Evolutionary conservation across 1,139 yeast species (phyloP).

Genomic region (Fermentozyma sake): DNA sequence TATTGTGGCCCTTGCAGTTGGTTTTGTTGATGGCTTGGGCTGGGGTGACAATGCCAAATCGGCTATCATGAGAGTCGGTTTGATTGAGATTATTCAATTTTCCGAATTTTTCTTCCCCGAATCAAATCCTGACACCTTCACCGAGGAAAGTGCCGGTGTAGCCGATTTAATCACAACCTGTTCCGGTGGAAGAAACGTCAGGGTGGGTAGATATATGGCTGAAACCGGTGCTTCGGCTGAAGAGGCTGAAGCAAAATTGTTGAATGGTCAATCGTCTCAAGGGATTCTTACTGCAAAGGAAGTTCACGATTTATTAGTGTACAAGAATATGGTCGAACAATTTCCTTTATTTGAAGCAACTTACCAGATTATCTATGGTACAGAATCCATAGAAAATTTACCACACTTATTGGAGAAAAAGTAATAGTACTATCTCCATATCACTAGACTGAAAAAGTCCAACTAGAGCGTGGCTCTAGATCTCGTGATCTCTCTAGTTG

Average conservation of each 20-base stretch:
- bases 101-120: conserved; percentile 40
- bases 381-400: conserved; percentile 39
- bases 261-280: conserved; percentile 49
- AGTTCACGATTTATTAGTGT: conserved; percentile 42
- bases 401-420: conserved; percentile 31
- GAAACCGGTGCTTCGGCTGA: conserved; percentile 40
- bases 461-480: too few species aligned
- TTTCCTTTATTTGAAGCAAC: conserved; percentile 49
- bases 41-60: conserved; percentile 53
- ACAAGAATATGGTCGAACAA: conserved; percentile 27
- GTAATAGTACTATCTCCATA: conserved; percentile 1
- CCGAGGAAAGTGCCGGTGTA: conserved; percentile 47
- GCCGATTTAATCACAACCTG: conserved; percentile 50
- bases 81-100: conserved; percentile 40
- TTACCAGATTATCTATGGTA: conserved; percentile 41
- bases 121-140: conserved; percentile 36
- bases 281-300: conserved; percentile 47
- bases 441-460: not conserved
- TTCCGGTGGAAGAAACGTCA: conserved; percentile 48
- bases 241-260: conserved; percentile 42
- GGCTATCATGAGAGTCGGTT: conserved; percentile 47
- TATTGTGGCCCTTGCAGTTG: conserved; percentile 45
- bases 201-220: conserved; percentile 46
- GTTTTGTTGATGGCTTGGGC: conserved; percentile 46
- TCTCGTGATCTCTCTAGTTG: too few species aligned